Base-by-base conservation (phyloP, 2,329 filamentous ascomycete species). In the Mollisia scopiformis region DNA sequence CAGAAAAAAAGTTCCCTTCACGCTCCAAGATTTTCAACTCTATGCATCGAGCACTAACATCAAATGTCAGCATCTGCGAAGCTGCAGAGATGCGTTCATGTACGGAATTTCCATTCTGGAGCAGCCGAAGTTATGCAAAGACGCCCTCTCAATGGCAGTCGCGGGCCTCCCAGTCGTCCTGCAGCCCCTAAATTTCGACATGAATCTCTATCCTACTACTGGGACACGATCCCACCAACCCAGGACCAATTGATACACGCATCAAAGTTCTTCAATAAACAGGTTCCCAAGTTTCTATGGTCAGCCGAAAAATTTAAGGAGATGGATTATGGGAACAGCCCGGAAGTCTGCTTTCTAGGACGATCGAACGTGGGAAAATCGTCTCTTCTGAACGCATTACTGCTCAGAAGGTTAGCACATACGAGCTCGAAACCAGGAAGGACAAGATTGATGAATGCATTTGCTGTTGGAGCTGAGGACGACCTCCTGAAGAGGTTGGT, bases 351-450 rank as follows among this genome's bases (percentile, higher is more conserved):
- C 41, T 89, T 92, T 70, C 78, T 91, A 3, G 88, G 88, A 19
- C 82, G 88, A 50, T 87, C 84, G 39, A 92, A 92, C 69, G 88
- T 89, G 6, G 88, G 88, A 56, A 91, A 92, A 75, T 86, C 82
- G 57, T 84, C 81, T 1, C 71, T 91, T 4, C 77, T 91, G 27
- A 92, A 92, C 71, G 84, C 85, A 2, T 75, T 91, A 8, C 80
- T 89, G 72, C 71, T 77, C 58, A 68, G 79, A 70, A 52, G 72
- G 64, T 72, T 84, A 14, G 86, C 84, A 58, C 78, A 80, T 68
- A 86, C 85, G 0, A 85, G 82, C 3, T 82, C 80, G 2, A 84
- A 83, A 19, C 85, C 85, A 0, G 88, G 88, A 0, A 78, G 84
- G 49, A 91, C 88, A 6, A 79, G 79, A 62, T 82, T 83, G 19